Percentiles rank a stretch among this genome's conserved stretches.
Evolutionary conservation across 2,329 filamentous ascomycete species (phyloP).

Genomic region (Xylaria hypoxylon): DNA sequence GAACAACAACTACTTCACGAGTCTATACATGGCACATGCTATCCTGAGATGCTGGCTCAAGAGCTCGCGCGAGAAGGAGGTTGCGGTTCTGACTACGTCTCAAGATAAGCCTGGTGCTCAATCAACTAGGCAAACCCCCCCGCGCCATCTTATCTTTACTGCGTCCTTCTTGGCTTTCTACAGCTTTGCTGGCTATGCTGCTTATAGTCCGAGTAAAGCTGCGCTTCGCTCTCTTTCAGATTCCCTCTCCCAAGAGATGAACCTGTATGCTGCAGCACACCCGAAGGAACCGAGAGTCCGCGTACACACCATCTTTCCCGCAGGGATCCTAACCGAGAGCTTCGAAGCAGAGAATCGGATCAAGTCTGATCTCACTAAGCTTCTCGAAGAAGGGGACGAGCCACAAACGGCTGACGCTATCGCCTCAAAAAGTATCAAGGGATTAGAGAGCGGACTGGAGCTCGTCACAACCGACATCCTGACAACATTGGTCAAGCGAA

Average conservation of each 20-base stretch:
- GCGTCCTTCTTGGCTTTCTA: conserved; percentile 71
- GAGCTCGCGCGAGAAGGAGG: too few species aligned
- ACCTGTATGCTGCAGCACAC: conserved; percentile 51
- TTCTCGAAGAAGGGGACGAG: conserved; percentile 37
- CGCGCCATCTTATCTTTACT: conserved; percentile 75
- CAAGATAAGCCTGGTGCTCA: too few species aligned
- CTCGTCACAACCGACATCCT: conserved; percentile 44
- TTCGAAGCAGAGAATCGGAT: conserved; percentile 45
- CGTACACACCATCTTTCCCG: conserved; percentile 74
- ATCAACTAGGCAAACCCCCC: too few species aligned
- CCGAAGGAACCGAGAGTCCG: conserved; percentile 56
- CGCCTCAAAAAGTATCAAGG: conserved; percentile 43
- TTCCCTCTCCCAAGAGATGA: conserved; percentile 69
- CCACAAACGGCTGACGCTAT: conserved; percentile 38
- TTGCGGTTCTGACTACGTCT: too few species aligned
- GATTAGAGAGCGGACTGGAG: conserved; percentile 45
- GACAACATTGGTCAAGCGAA: conserved; percentile 38
- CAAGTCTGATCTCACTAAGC: conserved; percentile 40
- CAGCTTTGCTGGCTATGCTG: conserved; percentile 71
- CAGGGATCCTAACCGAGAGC: conserved; percentile 66
- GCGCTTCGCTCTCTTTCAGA: conserved; percentile 75
- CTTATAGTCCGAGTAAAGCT: conserved; percentile 75
- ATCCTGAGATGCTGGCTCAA: conserved; percentile 49
- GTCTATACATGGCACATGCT: conserved; percentile 55
- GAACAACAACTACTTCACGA: conserved; percentile 56